phyloP scores from a whole-genome alignment of 2,329 filamentous ascomycete species.

The Pleomassaria siparia region DNA sequence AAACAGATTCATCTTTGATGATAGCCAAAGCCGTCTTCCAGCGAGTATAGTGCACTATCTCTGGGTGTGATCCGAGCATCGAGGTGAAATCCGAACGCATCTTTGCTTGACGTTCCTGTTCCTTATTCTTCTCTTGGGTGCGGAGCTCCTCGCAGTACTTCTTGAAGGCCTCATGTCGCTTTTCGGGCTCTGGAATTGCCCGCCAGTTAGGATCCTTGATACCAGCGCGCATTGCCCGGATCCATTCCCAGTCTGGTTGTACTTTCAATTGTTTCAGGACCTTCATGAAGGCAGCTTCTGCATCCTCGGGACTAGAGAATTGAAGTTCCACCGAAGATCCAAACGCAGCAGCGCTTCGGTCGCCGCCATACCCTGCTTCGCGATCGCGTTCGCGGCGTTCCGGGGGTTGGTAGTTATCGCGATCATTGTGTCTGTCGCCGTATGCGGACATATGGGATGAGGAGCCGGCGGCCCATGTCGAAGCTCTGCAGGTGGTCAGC shows the following conservation, averaged over 20 bases:
- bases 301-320: conserved; percentile 68
- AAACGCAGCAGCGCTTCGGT: conserved; percentile 35
- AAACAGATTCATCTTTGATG: conserved; percentile 93
- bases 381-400: conserved; percentile 50
- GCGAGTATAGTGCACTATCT: conserved; percentile 94
- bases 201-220: conserved; percentile 92
- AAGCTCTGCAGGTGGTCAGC: conserved; percentile 29
- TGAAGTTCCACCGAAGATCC: conserved; percentile 56
- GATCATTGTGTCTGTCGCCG: conserved; percentile 36
- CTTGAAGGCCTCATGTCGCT: conserved; percentile 87
- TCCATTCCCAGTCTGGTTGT: conserved; percentile 90
- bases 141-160: conserved; percentile 92
- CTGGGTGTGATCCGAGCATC: conserved; percentile 94
- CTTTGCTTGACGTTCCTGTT: conserved; percentile 89
- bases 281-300: conserved; percentile 90
- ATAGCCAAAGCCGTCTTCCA: conserved; percentile 96
- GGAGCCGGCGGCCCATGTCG: conserved; percentile 63
- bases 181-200: conserved; percentile 87
- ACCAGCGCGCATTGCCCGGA: conserved; percentile 80
- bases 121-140: conserved; percentile 88
- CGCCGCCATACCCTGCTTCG: conserved; percentile 48
- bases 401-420: conserved; percentile 45
- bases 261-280: conserved; percentile 82
- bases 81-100: conserved; percentile 90
- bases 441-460: conserved; percentile 45